phyloP scores from a whole-genome alignment of 192 early-diverging fungal genomes.

The Podochytrium sp. region DNA sequence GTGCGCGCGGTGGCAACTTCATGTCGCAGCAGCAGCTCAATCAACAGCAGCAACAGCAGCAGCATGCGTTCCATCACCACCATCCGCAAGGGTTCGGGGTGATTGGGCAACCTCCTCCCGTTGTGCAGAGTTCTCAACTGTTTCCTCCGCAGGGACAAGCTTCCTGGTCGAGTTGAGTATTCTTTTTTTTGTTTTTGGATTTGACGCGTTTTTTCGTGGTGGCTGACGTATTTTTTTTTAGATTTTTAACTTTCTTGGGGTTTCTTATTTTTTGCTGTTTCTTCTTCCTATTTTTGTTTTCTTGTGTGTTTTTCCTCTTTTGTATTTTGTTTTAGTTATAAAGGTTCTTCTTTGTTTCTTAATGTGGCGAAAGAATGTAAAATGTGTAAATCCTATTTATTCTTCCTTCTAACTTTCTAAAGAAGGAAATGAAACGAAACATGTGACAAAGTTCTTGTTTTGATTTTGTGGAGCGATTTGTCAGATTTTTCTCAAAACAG shows the following conservation, averaged over 20 bases:
- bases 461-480: no score
- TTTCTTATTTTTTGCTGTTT: background rate
- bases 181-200: constrained; percentile 2
- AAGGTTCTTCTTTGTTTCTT: no score
- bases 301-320: background rate
- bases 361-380: no score
- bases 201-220: background rate
- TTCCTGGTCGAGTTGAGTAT: background rate
- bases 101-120: constrained; percentile 22
- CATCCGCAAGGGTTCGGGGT: constrained; percentile 25
- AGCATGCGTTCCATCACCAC: background rate
- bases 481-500: no score
- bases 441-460: background rate
- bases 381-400: background rate
- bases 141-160: background rate
- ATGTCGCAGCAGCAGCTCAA: background rate
- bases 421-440: background rate
- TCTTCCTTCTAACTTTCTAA: background rate
- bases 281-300: background rate
- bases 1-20: background rate
- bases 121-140: background rate
- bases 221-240: no score
- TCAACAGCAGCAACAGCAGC: constrained; percentile 11
- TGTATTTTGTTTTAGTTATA: background rate
- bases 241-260: no score